Base-by-base conservation (phyloP, 1,284 basidiomycete genomes). In the Cutaneotrichosporon sp. region DNA sequence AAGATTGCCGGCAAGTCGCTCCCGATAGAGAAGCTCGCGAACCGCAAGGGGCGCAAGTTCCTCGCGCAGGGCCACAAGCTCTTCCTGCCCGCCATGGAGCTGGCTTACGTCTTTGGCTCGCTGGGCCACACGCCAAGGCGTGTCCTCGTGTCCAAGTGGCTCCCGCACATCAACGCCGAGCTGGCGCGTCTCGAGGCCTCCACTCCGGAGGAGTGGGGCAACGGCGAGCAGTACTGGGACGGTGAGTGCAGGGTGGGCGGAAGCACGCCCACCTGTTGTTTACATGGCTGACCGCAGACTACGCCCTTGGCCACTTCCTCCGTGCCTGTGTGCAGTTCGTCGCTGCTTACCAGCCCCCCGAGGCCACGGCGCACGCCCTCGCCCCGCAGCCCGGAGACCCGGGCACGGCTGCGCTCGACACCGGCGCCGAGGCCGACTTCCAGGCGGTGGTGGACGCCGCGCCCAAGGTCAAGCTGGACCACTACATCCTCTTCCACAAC, bases 21-120 rank as follows among this genome's bases (percentile, higher is more conserved):
- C 50, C 92, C 93, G 1, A 80, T 95, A 8, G 92, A 95, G 88
- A 95, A 97, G 89, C 90, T 92, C 62, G 87, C 89, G 31, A 87
- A 89, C 2, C 87, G 92, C 59, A 95, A 95, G 82, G 88, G 92
- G 0, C 87, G 92, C 64, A 97, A 97, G 80, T 97, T 89, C 80
- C 76, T 86, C 55, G 77, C 84, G 4, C 92, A 97, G 76, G 81
- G 83, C 56, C 82, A 86, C 57, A 83, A 87, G 0, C 85, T 97
- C 7, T 82, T 86, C 18, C 83, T 97, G 16, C 89, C 95, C 1
- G 89, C 87, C 2, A 84, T 97, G 63, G 95, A 98, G 76, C 81
- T 97, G 27, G 85, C 87, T 7, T 97, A 94, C 78, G 80, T 91
- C 51, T 89, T 92, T 77, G 84, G 87, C 27, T 86, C 83, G 9